These are phyloP conservation scores for Grigorovia humatica DNA, from an alignment of 805 yeast species.

Conservation along the genomic window DNA sequence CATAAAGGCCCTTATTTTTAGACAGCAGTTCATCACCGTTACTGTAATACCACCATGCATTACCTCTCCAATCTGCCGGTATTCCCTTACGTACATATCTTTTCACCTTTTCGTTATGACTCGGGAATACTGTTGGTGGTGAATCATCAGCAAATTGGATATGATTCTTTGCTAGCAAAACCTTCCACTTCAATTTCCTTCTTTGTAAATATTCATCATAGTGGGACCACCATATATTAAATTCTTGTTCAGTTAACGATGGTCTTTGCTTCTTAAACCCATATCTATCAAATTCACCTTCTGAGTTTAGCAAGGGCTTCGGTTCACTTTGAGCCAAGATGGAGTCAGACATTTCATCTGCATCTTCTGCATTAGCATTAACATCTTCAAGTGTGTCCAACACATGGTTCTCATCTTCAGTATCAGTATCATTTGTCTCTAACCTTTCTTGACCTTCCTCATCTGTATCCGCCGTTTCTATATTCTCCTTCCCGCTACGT, in stretches of 20 bases:
- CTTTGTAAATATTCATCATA: conserved; percentile 55
- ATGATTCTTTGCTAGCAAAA: conserved; percentile 58
- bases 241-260: conserved; percentile 43
- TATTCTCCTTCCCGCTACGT: conserved; percentile 6
- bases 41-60: conserved; percentile 94
- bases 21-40: conserved; percentile 67
- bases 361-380: neutral
- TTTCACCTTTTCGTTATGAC: conserved; percentile 66
- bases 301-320: neutral
- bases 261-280: conserved; percentile 70
- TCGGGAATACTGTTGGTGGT: conserved; percentile 70
- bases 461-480: conserved; percentile 2
- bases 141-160: conserved; percentile 36
- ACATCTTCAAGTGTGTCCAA: neutral
- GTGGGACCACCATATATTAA: conserved; percentile 64
- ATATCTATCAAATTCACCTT: conserved; percentile 52
- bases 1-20: conserved; percentile 66
- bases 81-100: conserved; percentile 83
- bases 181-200: conserved; percentile 70
- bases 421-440: neutral
- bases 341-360: neutral
- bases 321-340: neutral
- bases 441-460: neutral
- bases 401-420: conserved; percentile 5
- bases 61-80: conserved; percentile 96